These are phyloP conservation scores for Emergomyces africanus DNA, from an alignment of 2,329 filamentous ascomycete genomes.

Conservation along the genomic window DNA sequence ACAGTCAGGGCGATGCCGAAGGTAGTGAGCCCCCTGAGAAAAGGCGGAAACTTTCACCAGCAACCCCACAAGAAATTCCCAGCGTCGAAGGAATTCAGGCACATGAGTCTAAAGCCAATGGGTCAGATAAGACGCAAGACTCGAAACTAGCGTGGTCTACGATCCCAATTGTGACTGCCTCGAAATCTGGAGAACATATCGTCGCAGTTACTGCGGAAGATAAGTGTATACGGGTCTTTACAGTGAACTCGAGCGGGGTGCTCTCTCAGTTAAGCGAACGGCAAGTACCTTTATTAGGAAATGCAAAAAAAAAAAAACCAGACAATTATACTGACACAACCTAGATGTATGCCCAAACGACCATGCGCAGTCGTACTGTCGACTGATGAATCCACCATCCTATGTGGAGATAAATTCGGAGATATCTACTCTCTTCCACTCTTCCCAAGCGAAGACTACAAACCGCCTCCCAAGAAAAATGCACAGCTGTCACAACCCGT, in stretches of 20 bases:
- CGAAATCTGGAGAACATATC: constrained; percentile 53
- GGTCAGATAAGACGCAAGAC: constrained; percentile 8
- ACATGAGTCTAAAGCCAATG: constrained; percentile 7
- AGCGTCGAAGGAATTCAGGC: constrained; percentile 14
- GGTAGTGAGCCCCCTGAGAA: constrained; percentile 31
- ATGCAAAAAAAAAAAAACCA: background rate
- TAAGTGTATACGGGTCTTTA: constrained; percentile 77
- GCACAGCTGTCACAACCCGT: constrained; percentile 24
- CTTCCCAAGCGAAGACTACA: constrained; percentile 29
- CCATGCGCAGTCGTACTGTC: constrained; percentile 65
- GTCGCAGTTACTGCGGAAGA: constrained; percentile 79
- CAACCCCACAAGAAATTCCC: constrained; percentile 12
- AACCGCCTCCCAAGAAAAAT: constrained; percentile 22
- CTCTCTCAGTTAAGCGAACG: constrained; percentile 60
- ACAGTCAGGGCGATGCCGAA: constrained; percentile 6
- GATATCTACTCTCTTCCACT: constrained; percentile 87
- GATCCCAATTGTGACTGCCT: constrained; percentile 55
- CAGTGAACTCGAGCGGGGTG: constrained; percentile 47
- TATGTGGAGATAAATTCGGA: constrained; percentile 90
- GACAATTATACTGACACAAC: constrained; percentile 18
- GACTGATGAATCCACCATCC: constrained; percentile 55
- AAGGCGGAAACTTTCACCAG: constrained; percentile 28
- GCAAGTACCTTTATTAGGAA: constrained; percentile 31
- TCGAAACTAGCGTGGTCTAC: constrained; percentile 36
- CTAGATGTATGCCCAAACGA: constrained; percentile 74